Conservation (phyloP, 2,329 filamentous ascomycete genomes). For the Metarhizium sp. region DNA sequence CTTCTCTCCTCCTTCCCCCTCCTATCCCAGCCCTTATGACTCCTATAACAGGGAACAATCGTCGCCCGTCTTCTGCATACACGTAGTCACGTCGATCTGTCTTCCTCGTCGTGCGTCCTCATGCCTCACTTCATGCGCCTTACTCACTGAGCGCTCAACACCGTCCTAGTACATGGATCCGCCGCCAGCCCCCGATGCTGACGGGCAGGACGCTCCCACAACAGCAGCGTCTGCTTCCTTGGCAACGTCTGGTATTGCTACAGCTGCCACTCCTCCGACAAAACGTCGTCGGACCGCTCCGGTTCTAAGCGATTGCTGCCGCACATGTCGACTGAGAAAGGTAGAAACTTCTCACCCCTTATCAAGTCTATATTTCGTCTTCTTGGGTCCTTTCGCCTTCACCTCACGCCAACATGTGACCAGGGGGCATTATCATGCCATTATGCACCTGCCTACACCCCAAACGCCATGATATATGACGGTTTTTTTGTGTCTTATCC, state of each 20-base stretch:
- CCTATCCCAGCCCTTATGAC: background rate
- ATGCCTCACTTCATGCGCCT: constrained; percentile 7
- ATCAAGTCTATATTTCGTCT: background rate
- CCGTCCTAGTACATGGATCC: constrained; percentile 9
- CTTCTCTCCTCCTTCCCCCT: constrained; percentile 1
- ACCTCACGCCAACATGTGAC: background rate
- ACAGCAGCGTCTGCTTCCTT: background rate
- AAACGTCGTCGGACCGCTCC: constrained; percentile 23
- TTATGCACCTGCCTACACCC: background rate
- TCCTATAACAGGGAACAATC: background rate
- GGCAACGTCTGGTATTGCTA: background rate
- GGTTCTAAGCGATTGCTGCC: constrained; percentile 22
- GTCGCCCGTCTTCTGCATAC: background rate
- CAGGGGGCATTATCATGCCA: background rate
- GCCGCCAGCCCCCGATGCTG: constrained; percentile 6
- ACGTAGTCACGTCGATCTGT: background rate
- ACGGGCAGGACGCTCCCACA: constrained; percentile 4
- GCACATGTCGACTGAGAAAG: constrained; percentile 29
- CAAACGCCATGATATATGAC: background rate
- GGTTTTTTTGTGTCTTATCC: no score
- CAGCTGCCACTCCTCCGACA: constrained; percentile 11
- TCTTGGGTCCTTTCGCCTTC: background rate
- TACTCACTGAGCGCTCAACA: constrained; percentile 1
- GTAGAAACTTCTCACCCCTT: constrained; percentile 12
- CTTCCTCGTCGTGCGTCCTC: constrained; percentile 3